Evolutionary conservation across 345 rosid genomes (phyloP), one percentile per base, ranked within the genome.

Genomic region (Euclidium syriacum): DNA sequence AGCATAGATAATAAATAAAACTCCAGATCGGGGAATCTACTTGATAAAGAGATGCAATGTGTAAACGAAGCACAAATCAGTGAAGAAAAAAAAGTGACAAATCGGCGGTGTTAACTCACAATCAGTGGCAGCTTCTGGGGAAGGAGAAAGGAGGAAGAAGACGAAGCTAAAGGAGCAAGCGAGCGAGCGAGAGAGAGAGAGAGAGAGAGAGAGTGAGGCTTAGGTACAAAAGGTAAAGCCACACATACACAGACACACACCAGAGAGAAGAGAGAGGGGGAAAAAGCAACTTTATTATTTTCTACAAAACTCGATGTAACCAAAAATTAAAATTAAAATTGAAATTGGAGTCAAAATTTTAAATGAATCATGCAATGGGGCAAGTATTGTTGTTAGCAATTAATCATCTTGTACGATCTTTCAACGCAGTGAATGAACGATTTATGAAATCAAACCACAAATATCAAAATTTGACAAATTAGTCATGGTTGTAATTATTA

Each of bases 191-290:
- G 48, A 62, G 39, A 33, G 42, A 36, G 53, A 38, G 41, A 20
- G 53, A 50, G 49, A 36, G 38, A 15, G 67, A 35, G 50, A 3
- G 66, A 7, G 68, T 15, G 64, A 54, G 69, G 56, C 55, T 70
- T 62, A 48, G 75, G 70, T 56, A 56, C 75, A 63, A 71, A 63
- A 64, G 75, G 75, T 71, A 39, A 64, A 64, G 70, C 58, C 64
- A 67, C 64, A 55, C 49, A 65, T 7, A 54, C 52, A 53, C 44
- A 65, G 34, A 33, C 33, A 62, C 3, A 53, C 0, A 36, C 41
- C 4, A 62, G 12, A 52, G 10, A 70, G 16, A 54, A 48, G 34
- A 10, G 7, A 3, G 18, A 7, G 46, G 9, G 8, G 0, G 42
- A 19, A 10, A 26, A 54, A 48, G 47, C 26, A 47, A 29, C 70